Evolutionary conservation across 2,329 filamentous ascomycete species (phyloP), one percentile per base, ranked within the genome.

Genomic region (Byssothecium circinans): DNA sequence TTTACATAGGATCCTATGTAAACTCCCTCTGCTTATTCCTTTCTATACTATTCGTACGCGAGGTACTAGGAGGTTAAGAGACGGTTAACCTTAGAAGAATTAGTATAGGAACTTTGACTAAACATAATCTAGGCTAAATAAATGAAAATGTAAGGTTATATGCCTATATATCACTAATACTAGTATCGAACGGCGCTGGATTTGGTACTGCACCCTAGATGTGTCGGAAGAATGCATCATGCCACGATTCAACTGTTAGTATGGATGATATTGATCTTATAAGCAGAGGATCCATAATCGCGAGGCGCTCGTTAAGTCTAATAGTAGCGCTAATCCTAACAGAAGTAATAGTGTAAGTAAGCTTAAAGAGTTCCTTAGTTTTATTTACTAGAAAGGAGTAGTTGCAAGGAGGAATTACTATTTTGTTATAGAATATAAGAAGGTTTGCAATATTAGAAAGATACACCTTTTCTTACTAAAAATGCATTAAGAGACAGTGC

Each of bases 381-480:
- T 2, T 44, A 33, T 40, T 40, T 19, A 53, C 49, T 33, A 23
- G 49, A 20, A 55, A 53, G 22, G 40, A 55, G 49, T 55, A 52
- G 22, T 55, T 53, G 34, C 43, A 53, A 50, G 52, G 46, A 36
- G 43, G 46, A 53, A 53, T 47, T 38, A 53, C 41, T 38, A 39
- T 36, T 43, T 43, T 23, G 17, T 55, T 55, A 34, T 55, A 53
- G 35, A 22, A 40, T 41, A 47, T 42, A 34, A 53, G 50, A 53
- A 55, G 19, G 36, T 41, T 45, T 32, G 19, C 41, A 47, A 55
- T 34, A 20, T 19, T 54, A 17, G 29, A 42, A 37, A 49, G 45
- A 44, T 49, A 29, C 3, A 53, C 47, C 34, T 53, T 46, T 53
- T 53, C 50, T 52, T 52, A 22, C 49, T 52, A 30, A 17, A 41